Conservation (phyloP, 2,329 filamentous ascomycete species). For the Bisporella sp. region DNA sequence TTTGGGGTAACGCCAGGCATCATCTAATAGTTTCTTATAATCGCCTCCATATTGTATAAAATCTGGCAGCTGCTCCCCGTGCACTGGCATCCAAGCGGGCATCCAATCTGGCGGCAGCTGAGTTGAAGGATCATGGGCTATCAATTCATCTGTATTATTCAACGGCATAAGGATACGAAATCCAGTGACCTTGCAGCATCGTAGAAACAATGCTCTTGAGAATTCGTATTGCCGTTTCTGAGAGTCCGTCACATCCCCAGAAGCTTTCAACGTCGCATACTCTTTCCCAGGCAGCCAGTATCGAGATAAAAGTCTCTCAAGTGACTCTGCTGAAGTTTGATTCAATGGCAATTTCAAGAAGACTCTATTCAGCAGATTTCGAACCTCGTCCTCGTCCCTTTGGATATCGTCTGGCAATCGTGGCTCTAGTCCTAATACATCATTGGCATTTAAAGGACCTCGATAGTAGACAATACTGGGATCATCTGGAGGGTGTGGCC, state of each 20-base stretch:
- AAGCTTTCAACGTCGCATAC: neutral
- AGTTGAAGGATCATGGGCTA: neutral
- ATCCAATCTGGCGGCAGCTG: neutral
- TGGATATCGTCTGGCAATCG: neutral
- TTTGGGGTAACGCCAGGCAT: neutral
- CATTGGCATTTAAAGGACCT: neutral
- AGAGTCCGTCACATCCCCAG: neutral
- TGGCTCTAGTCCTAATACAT: neutral
- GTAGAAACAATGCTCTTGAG: neutral
- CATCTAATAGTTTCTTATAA: neutral
- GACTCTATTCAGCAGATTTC: neutral
- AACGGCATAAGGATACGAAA: neutral
- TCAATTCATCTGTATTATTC: neutral
- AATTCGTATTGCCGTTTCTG: neutral
- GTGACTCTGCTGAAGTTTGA: neutral
- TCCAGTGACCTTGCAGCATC: neutral
- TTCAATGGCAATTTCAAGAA: too few species aligned
- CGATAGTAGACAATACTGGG: constrained; percentile 1
- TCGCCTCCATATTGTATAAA: neutral
- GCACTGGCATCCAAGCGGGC: neutral
- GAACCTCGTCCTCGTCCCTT: neutral
- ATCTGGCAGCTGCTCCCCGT: neutral
- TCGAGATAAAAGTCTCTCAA: neutral
- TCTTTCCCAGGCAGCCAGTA: neutral
- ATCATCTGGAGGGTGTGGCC: neutral